Evolutionary conservation across 352 stramenopile species (phyloP).

Genomic region (Thalassiosira pacifica): DNA sequence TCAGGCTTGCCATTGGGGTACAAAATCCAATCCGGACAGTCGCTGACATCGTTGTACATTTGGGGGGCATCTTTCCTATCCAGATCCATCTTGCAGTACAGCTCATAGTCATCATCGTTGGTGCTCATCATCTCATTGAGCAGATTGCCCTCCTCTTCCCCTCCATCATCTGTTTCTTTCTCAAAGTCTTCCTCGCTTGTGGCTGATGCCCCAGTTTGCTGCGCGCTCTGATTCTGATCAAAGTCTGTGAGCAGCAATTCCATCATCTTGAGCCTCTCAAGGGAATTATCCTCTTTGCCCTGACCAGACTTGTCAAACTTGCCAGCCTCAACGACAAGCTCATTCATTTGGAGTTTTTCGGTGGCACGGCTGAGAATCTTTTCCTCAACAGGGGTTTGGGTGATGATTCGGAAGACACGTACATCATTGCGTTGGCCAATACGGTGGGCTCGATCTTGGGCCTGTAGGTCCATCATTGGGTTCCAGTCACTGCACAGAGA

Average conservation of each 20-base stretch:
- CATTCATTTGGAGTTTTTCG: slow-evolving; percentile 95
- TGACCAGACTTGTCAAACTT: slow-evolving; percentile 87
- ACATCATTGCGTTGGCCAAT: slow-evolving; percentile 99
- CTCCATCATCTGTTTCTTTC: slow-evolving; percentile 67
- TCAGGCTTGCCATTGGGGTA: slow-evolving; percentile 71
- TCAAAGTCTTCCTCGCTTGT: slow-evolving; percentile 66
- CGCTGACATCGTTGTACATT: slow-evolving; percentile 72
- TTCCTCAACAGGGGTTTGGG: slow-evolving; percentile 98
- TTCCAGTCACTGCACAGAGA: slow-evolving; percentile 94
- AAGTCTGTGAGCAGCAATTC: slow-evolving; percentile 88
- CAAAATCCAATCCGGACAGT: slow-evolving; percentile 86
- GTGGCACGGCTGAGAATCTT: slow-evolving; percentile 98
- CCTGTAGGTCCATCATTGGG: slow-evolving; percentile 93
- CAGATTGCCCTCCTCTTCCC: slow-evolving; percentile 76
- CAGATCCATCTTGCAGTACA: slow-evolving; percentile 87
- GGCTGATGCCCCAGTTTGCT: slow-evolving; percentile 40
- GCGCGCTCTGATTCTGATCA: slow-evolving; percentile 70
- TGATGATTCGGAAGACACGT: slow-evolving; percentile 97
- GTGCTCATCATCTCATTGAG: slow-evolving; percentile 89
- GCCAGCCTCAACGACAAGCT: slow-evolving; percentile 89
- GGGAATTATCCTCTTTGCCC: slow-evolving; percentile 84
- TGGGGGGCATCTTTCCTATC: slow-evolving; percentile 41
- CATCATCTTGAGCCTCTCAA: slow-evolving; percentile 88
- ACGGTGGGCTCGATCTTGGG: slow-evolving; percentile 98
- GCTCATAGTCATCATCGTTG: slow-evolving; percentile 86